phyloP scores from a whole-genome alignment of 305 asterid species.

The Rubia peregrina region DNA sequence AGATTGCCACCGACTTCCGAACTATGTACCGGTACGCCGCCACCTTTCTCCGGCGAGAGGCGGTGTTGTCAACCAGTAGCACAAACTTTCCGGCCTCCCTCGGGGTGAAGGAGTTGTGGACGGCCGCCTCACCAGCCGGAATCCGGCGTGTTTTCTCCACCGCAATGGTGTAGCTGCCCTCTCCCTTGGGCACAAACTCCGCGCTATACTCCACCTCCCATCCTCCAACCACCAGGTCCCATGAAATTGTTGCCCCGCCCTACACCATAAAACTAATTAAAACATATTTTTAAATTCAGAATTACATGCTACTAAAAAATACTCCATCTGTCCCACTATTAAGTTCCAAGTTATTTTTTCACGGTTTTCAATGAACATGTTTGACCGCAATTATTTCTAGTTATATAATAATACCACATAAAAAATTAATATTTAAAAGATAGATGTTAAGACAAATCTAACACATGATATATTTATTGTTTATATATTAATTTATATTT shows the following conservation, averaged over 20 bases:
- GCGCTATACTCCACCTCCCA: constrained; percentile 94
- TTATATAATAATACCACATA: no score
- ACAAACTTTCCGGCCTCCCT: constrained; percentile 71
- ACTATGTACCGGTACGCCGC: constrained; percentile 83
- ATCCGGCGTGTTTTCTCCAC: constrained; percentile 76
- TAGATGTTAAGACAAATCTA: no score
- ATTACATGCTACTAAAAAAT: no score
- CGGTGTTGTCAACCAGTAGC: constrained; percentile 66
- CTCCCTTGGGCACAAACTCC: constrained; percentile 59
- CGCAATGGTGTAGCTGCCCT: constrained; percentile 70
- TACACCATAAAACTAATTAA: constrained; percentile 2
- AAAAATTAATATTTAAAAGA: no score
- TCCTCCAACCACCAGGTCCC: constrained; percentile 96
- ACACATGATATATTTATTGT: no score
- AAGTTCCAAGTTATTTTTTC: no score
- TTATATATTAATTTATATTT: no score
- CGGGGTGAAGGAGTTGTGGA: constrained; percentile 55
- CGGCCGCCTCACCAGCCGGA: constrained; percentile 47
- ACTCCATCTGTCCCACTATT: no score
- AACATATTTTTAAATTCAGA: no score
- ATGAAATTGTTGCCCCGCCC: constrained; percentile 71
- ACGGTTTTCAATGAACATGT: no score
- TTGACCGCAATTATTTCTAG: no score
- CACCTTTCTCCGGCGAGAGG: constrained; percentile 71
- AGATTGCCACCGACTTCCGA: constrained; percentile 41